phyloP scores from a whole-genome alignment of 192 early-diverging fungal species.

The Anaeromyces robustus region DNA sequence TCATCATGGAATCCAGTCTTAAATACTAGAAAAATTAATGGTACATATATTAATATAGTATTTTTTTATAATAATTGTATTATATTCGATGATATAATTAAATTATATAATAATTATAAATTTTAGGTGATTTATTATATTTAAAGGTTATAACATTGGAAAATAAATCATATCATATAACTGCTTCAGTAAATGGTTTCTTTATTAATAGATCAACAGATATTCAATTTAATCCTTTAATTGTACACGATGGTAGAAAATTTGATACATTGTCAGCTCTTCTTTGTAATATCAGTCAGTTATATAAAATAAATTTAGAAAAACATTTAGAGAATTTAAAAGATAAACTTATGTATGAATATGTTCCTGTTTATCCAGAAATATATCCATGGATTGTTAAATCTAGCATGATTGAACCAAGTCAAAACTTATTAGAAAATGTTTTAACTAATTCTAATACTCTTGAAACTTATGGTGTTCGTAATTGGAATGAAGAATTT shows the following conservation, averaged over 20 bases:
- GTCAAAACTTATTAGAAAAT: slow-evolving; percentile 45
- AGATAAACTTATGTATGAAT: not conserved
- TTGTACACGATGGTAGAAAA: not conserved
- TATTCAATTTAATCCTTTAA: slow-evolving; percentile 10
- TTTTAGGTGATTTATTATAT: slow-evolving; percentile 72
- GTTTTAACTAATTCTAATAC: slow-evolving; percentile 13
- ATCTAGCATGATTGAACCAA: slow-evolving; percentile 33
- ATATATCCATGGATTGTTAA: slow-evolving; percentile 74
- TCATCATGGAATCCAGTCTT: slow-evolving; percentile 93
- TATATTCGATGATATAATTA: no score
- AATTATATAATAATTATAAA: not conserved
- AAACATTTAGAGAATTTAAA: not conserved
- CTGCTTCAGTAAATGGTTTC: slow-evolving; percentile 71
- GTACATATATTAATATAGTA: slow-evolving; percentile 6
- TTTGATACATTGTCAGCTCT: not conserved
- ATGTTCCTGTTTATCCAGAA: slow-evolving; percentile 39
- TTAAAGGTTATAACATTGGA: slow-evolving; percentile 76
- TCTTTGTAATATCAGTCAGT: slow-evolving; percentile 6
- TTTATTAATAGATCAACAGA: slow-evolving; percentile 68
- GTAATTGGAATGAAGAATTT: slow-evolving; percentile 97
- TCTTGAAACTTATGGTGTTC: slow-evolving; percentile 28
- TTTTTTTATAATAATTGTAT: no score
- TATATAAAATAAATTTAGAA: not conserved
- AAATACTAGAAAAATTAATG: slow-evolving; percentile 48
- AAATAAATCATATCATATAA: slow-evolving; percentile 66